Percentiles rank a stretch among this genome's conserved stretches.
These are phyloP conservation scores for Vitis hybrid DNA, from an alignment of 177 flowering plant genomes.

Conservation along the genomic window DNA sequence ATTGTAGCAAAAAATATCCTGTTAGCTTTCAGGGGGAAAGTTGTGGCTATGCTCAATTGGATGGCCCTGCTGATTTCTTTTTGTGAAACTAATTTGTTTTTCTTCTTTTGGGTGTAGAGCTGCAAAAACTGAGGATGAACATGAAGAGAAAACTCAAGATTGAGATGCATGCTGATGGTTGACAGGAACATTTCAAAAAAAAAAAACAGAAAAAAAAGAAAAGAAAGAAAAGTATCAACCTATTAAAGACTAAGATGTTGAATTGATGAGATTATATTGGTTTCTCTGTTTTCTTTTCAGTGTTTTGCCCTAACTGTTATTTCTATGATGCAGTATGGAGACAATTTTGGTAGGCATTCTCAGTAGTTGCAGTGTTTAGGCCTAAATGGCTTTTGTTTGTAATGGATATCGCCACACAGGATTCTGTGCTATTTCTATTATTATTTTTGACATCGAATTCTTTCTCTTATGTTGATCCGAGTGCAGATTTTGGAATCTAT, in stretches of 20 bases:
- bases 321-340: constrained; percentile 10
- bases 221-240: neutral
- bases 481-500: neutral
- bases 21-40: no score
- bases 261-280: constrained; percentile 9
- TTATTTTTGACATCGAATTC: neutral
- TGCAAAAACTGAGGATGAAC: constrained; percentile 24
- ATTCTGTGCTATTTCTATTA: neutral
- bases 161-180: constrained; percentile 7
- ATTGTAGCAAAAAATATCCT: no score
- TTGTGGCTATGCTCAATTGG: no score
- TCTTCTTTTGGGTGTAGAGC: constrained; percentile 23
- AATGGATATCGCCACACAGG: neutral
- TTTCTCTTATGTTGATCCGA: neutral
- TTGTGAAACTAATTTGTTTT: no score
- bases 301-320: constrained; percentile 6
- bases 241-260: constrained; percentile 6
- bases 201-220: neutral
- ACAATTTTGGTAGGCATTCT: constrained; percentile 33
- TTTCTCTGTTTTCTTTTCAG: constrained; percentile 1
- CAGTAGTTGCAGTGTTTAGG: constrained; percentile 4
- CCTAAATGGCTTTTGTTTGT: constrained; percentile 11
- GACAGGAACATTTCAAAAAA: neutral
- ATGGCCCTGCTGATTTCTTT: no score
- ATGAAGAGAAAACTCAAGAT: constrained; percentile 20